phyloP scores from a whole-genome alignment of 352 stramenopile species.

The Globisporangium nodosum region DNA sequence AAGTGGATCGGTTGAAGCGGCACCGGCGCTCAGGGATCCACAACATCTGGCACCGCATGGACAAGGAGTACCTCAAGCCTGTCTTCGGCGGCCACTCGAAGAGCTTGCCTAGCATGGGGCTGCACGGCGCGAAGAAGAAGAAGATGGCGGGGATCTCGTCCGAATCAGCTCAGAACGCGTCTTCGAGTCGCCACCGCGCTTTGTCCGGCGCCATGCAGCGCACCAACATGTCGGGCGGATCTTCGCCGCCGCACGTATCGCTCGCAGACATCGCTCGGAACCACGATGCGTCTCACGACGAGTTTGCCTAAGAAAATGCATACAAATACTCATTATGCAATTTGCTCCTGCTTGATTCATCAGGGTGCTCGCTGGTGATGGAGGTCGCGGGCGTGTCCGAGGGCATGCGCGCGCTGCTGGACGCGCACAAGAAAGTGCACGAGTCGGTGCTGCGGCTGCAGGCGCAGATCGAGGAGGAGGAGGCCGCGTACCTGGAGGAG shows the following conservation, averaged over 20 bases:
- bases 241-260: constrained; percentile 24
- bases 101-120: constrained; percentile 1
- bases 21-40: constrained; percentile 45
- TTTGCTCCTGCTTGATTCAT: too few relatives aligned
- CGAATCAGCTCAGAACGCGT: background rate
- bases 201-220: constrained; percentile 2
- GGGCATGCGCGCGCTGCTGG: constrained; percentile 66
- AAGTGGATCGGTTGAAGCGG: constrained; percentile 27
- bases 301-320: background rate
- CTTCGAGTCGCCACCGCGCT: background rate
- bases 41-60: constrained; percentile 50
- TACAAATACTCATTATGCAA: too few relatives aligned
- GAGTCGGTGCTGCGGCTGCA: constrained; percentile 67
- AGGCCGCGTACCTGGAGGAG: constrained; percentile 75
- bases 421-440: constrained; percentile 64
- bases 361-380: constrained; percentile 3
- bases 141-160: constrained; percentile 7
- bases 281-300: constrained; percentile 35
- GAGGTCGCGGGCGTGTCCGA: constrained; percentile 33
- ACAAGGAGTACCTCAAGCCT: constrained; percentile 73
- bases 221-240: background rate
- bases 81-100: constrained; percentile 42
- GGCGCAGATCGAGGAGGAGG: constrained; percentile 73
- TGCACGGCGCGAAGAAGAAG: background rate
- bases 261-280: constrained; percentile 54